Conservation (phyloP, 257 asterid species). For the Scutellaria minor region DNA sequence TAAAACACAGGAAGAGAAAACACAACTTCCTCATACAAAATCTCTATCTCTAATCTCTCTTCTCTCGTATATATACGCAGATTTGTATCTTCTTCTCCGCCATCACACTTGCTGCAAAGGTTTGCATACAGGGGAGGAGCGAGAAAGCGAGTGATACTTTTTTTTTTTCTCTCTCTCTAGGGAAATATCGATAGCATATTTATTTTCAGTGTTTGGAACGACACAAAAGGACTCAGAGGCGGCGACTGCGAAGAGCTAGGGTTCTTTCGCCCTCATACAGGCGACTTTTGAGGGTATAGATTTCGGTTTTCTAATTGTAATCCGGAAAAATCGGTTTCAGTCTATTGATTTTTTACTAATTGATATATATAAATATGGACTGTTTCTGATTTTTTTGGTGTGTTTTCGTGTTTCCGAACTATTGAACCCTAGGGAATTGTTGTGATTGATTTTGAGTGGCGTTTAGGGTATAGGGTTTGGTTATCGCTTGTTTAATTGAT, state of each 20-base stretch:
- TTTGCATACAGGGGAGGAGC: constrained; percentile 26
- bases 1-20: constrained; percentile 28
- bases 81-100: constrained; percentile 32
- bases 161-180: background rate
- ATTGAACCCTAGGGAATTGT: constrained; percentile 34
- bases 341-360: constrained; percentile 28
- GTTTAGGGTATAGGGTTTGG: constrained; percentile 43
- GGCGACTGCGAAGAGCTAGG: constrained; percentile 42
- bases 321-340: constrained; percentile 31
- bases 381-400: constrained; percentile 33
- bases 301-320: constrained; percentile 30
- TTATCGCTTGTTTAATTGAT: constrained; percentile 20
- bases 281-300: constrained; percentile 37
- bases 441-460: constrained; percentile 27
- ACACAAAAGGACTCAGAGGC: constrained; percentile 39
- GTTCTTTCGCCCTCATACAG: constrained; percentile 21
- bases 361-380: constrained; percentile 32
- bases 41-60: constrained; percentile 41
- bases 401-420: constrained; percentile 33
- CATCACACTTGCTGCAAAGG: constrained; percentile 28
- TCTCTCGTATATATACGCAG: constrained; percentile 24
- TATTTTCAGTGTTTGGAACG: constrained; percentile 33
- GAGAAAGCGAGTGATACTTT: constrained; percentile 19
- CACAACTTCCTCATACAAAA: constrained; percentile 41
- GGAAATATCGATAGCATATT: constrained; percentile 11